Base-by-base conservation (phyloP, 2,329 filamentous ascomycete genomes). In the Trichoderma aggressivum region DNA sequence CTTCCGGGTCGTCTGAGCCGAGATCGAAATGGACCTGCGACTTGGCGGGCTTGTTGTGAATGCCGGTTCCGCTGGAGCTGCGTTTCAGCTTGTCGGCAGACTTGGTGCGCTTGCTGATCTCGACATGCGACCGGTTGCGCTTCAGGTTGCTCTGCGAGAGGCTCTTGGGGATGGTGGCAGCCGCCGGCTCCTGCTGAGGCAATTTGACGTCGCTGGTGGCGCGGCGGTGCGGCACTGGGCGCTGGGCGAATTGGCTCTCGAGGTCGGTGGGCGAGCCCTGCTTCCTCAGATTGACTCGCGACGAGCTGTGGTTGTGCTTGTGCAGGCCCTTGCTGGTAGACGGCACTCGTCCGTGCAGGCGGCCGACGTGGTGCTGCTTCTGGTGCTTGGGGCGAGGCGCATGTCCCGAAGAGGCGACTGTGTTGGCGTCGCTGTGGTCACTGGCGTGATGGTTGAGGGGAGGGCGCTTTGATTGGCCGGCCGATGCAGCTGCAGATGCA, bases 21-120 rank as follows among this genome's bases (percentile, higher is more conserved):
- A 91, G 83, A 75, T 90, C 88, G 75, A 91, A 91, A 76, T 90
- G 89, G 36, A 91, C 89, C 73, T 87, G 86, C 30, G 80, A 79
- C 77, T 86, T 88, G 74, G 74, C 74, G 34, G 79, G 68, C 47
- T 80, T 79, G 21, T 80, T 79, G 21, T 69, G 79, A 72, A 86
- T 82, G 71, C 82, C 81, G 32, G 84, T 85, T 69, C 87, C 85
- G 67, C 86, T 87, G 14, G 83, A 80, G 28, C 85, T 83, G 71
- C 86, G 85, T 77, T 88, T 88, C 63, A 88, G 81, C 75, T 83
- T 85, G 73, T 84, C 83, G 55, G 83, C 79, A 16, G 86, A 86
- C 75, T 85, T 87, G 58, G 80, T 81, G 71, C 84, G 84, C 76
- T 86, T 87, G 74, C 77, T 79, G 53, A 90, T 83, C 73, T 89